Conservation (phyloP, 306 rosid species). For the Datisca glomerata region DNA sequence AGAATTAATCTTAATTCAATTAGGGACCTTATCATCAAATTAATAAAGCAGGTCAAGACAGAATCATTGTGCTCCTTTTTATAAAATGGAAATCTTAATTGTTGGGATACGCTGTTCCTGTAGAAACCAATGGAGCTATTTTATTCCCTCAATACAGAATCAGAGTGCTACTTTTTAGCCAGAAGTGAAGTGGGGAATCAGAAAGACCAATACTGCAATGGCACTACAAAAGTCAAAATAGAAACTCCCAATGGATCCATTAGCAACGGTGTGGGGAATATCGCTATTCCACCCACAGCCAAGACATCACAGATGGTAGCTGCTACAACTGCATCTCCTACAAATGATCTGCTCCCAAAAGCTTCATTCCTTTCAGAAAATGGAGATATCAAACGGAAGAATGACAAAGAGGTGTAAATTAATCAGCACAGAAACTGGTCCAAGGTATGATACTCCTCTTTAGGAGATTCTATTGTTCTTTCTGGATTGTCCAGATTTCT, state of each 20-base stretch:
- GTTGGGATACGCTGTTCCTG: background rate
- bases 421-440: conserved; percentile 28
- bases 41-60: too few species aligned
- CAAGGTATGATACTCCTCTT: conserved; percentile 21
- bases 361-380: conserved; percentile 34
- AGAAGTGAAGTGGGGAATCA: conserved; percentile 44
- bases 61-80: background rate
- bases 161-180: conserved; percentile 61
- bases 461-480: conserved; percentile 13
- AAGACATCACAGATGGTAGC: conserved; percentile 24
- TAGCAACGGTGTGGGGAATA: conserved; percentile 41
- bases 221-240: conserved; percentile 20
- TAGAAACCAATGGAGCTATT: conserved; percentile 10
- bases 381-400: conserved; percentile 34
- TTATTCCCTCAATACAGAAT: conserved; percentile 31
- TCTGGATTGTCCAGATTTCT: conserved; percentile 18
- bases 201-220: conserved; percentile 33
- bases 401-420: conserved; percentile 30
- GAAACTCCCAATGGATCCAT: conserved; percentile 21
- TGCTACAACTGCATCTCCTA: conserved; percentile 21
- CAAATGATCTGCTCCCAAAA: conserved; percentile 22
- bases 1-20: too few species aligned
- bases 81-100: background rate
- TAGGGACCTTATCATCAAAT: too few species aligned
- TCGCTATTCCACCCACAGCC: conserved; percentile 23